Base-by-base conservation (phyloP, 2,329 filamentous ascomycete species). In the Ophiostoma tasmaniense region DNA sequence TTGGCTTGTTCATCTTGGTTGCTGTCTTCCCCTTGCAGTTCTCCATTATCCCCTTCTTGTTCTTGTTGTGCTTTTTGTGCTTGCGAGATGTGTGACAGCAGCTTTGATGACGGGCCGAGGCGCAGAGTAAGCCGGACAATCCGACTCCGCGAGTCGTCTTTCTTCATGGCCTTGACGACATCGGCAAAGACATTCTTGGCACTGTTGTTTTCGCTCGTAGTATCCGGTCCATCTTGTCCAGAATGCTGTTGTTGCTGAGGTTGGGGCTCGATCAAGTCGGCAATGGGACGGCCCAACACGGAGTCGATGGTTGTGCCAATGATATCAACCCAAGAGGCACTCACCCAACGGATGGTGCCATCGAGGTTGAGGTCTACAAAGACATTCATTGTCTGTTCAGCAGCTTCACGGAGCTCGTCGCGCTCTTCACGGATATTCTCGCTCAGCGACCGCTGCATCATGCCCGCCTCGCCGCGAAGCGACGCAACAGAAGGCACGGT, bases 311-410 rank as follows among this genome's bases (percentile, higher is more conserved):
- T 81, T 3, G 91, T 94, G 70, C 95, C 95, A 71, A 98, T 90
- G 66, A 99, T 90, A 75, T 98, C 93, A 71, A 87, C 87, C 95
- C 95, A 99, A 20, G 94, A 97, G 14, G 93, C 92, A 77, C 94
- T 98, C 74, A 96, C 93, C 92, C 95, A 99, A 79, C 93, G 90
- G 75, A 99, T 90, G 71, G 88, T 90, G 73, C 92, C 92, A 76
- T 97, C 91, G 69, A 98, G 85, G 75, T 93, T 92, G 73, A 99
- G 84, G 80, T 99, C 94, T 76, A 99, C 85, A 77, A 99, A 97
- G 72, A 96, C 91, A 79, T 98, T 99, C 77, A 97, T 84, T 28
- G 93, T 97, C 81, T 97, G 92, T 80, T 98, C 94, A 66, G 94
- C 95, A 55, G 94, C 95, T 81, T 97, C 92, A 76, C 93, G 93